These are phyloP conservation scores for Termitomyces sp. DNA, from an alignment of 768 basidiomycete species.

Conservation along the genomic window DNA sequence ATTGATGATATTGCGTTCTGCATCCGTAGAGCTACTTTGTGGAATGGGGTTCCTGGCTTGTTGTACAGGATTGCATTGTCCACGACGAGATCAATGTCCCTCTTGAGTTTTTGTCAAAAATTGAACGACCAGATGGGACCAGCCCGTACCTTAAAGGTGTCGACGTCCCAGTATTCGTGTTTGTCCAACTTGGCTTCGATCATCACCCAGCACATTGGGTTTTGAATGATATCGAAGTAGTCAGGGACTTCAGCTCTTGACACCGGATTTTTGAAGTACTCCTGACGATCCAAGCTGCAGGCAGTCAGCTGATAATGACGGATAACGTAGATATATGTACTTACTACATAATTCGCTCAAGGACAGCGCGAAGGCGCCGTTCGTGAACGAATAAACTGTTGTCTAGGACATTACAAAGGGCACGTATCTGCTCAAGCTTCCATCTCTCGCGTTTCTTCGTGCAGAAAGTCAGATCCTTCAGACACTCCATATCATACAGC, in stretches of 20 bases:
- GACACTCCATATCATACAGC: constrained; percentile 68
- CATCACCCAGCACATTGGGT: constrained; percentile 84
- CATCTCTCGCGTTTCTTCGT: constrained; percentile 74
- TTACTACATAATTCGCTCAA: constrained; percentile 69
- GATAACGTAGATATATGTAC: constrained; percentile 17
- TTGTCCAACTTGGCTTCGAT: constrained; percentile 80
- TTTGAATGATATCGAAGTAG: constrained; percentile 81
- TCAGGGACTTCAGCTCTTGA: constrained; percentile 76
- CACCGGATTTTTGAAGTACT: constrained; percentile 81
- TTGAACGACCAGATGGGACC: not conserved
- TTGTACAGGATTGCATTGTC: constrained; percentile 89
- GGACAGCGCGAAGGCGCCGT: constrained; percentile 48
- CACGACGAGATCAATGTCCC: constrained; percentile 79
- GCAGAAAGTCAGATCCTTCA: constrained; percentile 61
- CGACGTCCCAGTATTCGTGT: constrained; percentile 76
- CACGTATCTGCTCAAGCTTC: constrained; percentile 65
- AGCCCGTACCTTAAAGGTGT: constrained; percentile 59
- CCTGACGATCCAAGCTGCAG: constrained; percentile 62
- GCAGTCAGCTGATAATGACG: not conserved
- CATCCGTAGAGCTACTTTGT: constrained; percentile 66
- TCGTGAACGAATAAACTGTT: constrained; percentile 64
- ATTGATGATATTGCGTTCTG: constrained; percentile 34
- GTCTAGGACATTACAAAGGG: constrained; percentile 62
- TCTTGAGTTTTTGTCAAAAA: constrained; percentile 30
- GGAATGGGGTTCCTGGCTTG: constrained; percentile 59